Percentiles rank a stretch among this genome's conserved stretches.
phyloP scores from a whole-genome alignment of 768 basidiomycete species.

The Cyathus striatus region DNA sequence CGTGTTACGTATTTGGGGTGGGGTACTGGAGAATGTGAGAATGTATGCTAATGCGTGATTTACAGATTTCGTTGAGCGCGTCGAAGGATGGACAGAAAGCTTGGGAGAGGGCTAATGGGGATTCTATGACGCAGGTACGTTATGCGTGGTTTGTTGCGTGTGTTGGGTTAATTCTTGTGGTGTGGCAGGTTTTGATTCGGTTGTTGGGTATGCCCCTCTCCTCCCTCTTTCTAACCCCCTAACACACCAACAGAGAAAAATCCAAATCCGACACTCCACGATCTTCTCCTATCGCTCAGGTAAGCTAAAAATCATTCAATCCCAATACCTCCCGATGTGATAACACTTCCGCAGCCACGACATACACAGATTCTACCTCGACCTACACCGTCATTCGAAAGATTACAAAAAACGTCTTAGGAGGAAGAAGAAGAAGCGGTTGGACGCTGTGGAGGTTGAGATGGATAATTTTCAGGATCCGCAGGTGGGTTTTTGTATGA shows the following conservation, averaged over 20 bases:
- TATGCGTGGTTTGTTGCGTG: no score
- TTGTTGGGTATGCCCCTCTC: conserved; percentile 11
- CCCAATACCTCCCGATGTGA: no score
- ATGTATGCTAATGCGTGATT: no score
- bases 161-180: no score
- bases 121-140: conserved; percentile 34
- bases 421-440: conserved; percentile 9
- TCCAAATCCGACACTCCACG: conserved; percentile 20
- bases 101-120: conserved; percentile 29
- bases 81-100: conserved; percentile 31
- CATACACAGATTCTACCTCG: conserved; percentile 22
- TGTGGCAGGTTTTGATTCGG: conserved; percentile 4
- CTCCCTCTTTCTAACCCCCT: background rate
- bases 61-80: conserved; percentile 29
- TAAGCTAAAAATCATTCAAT: conserved; percentile 6
- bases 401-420: conserved; percentile 17
- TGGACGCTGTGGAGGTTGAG: conserved; percentile 11
- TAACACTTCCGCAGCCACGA: conserved; percentile 23
- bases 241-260: conserved; percentile 15
- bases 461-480: conserved; percentile 36
- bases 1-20: no score
- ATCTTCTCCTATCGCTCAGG: conserved; percentile 25
- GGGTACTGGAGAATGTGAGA: no score
- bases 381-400: conserved; percentile 18
- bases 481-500: conserved; percentile 15